phyloP scores from a whole-genome alignment of 2,329 filamentous ascomycete species.

The Epichloe sibirici region DNA sequence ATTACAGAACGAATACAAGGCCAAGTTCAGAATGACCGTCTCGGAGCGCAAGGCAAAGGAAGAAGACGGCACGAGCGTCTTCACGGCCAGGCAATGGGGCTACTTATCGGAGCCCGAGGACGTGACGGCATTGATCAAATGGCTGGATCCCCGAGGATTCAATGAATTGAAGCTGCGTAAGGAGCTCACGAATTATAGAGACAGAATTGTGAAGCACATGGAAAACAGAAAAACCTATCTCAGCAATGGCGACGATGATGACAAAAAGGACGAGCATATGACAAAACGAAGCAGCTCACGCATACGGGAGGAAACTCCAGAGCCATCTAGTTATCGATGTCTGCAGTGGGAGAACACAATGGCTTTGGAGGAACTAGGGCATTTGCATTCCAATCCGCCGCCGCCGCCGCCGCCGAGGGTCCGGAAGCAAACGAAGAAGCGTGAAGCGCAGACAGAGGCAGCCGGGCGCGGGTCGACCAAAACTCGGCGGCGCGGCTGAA shows the following conservation, averaged over 20 bases:
- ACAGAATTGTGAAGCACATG: conserved; percentile 71
- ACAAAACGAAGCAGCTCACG: conserved; percentile 32
- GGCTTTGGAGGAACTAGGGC: conserved; percentile 43
- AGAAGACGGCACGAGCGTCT: conserved; percentile 71
- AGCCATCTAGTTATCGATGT: conserved; percentile 36
- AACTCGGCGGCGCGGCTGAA: conserved; percentile 15
- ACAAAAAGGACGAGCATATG: conserved; percentile 25
- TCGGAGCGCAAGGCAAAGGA: conserved; percentile 75
- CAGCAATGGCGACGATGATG: conserved; percentile 24
- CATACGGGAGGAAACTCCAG: conserved; percentile 33
- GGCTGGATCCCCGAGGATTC: conserved; percentile 77
- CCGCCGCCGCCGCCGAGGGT: conserved; percentile 33
- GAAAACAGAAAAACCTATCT: conserved; percentile 62
- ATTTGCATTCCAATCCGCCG: conserved; percentile 43
- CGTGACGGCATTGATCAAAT: conserved; percentile 67
- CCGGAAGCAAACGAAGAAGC: conserved; percentile 40
- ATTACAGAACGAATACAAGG: conserved; percentile 62
- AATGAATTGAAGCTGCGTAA: conserved; percentile 83
- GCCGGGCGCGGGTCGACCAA: conserved; percentile 18
- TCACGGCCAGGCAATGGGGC: conserved; percentile 73
- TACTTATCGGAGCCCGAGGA: conserved; percentile 75
- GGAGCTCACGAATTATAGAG: conserved; percentile 65
- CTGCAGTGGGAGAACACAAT: conserved; percentile 44
- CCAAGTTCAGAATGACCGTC: conserved; percentile 69
- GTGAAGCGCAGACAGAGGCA: conserved; percentile 27